These are phyloP conservation scores for Sanghuangporus baumii DNA, from an alignment of 1,284 basidiomycete species.

Conservation along the genomic window DNA sequence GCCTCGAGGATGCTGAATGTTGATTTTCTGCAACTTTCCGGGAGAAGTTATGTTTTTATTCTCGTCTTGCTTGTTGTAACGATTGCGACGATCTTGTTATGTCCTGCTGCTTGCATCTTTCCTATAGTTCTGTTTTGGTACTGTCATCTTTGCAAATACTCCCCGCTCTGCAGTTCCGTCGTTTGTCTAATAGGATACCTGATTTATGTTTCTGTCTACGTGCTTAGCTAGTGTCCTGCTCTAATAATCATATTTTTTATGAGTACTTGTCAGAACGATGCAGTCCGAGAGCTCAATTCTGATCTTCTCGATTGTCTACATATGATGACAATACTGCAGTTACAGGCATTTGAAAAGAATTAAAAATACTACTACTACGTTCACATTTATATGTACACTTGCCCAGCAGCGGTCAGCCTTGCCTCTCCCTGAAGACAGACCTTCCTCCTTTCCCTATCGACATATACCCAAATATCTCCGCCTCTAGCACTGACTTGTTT, in stretches of 20 bases:
- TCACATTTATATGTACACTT: constrained; percentile 17
- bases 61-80: neutral
- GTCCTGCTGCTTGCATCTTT: neutral
- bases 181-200: neutral
- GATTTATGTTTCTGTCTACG: neutral
- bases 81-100: neutral
- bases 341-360: neutral
- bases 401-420: constrained; percentile 31
- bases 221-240: neutral
- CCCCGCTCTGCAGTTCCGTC: neutral
- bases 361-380: neutral
- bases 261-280: neutral
- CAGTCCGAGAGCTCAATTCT: no score
- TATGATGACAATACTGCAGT: neutral
- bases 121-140: neutral
- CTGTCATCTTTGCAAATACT: neutral
- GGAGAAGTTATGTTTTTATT: neutral
- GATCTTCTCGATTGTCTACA: no score
- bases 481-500: constrained; percentile 48
- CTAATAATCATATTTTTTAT: neutral
- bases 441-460: constrained; percentile 29
- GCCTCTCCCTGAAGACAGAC: constrained; percentile 36
- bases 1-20: constrained; percentile 8
- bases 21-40: neutral
- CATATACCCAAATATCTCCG: constrained; percentile 41